phyloP scores from a whole-genome alignment of 306 rosid species.

The Lithocarpus polystachyus region DNA sequence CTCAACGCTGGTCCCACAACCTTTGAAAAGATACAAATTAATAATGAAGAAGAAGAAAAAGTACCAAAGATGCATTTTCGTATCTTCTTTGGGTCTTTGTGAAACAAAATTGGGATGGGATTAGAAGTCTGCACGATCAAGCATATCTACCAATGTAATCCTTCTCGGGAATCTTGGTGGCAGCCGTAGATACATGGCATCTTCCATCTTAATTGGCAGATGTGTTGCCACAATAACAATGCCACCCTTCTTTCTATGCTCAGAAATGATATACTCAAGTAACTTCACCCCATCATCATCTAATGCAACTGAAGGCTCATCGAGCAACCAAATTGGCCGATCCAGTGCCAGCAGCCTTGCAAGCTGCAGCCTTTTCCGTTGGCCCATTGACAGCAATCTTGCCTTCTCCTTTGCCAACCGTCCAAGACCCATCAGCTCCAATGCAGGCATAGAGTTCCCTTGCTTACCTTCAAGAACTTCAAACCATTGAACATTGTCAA shows the following conservation, averaged over 20 bases:
- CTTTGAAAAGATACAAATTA: neutral
- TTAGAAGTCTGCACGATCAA: conserved; percentile 52
- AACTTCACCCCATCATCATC: conserved; percentile 82
- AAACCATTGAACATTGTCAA: conserved; percentile 71
- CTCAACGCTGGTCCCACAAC: neutral
- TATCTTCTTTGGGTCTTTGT: neutral
- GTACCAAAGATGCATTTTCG: neutral
- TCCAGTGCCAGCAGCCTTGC: conserved; percentile 84
- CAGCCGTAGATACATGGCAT: conserved; percentile 61
- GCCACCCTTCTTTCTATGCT: conserved; percentile 80
- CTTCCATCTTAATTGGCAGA: conserved; percentile 74
- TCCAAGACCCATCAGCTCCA: conserved; percentile 86
- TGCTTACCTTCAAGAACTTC: conserved; percentile 77
- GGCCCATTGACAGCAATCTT: conserved; percentile 82
- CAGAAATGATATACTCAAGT: conserved; percentile 69
- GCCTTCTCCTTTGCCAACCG: conserved; percentile 73
- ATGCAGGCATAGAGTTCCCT: conserved; percentile 68
- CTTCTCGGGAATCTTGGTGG: conserved; percentile 91
- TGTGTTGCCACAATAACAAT: conserved; percentile 74
- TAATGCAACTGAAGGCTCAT: conserved; percentile 90
- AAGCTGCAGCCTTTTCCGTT: conserved; percentile 78
- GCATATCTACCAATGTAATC: conserved; percentile 75
- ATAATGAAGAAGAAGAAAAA: neutral
- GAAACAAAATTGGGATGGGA: conserved; percentile 6
- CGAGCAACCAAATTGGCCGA: conserved; percentile 88